Base-by-base conservation (phyloP, 202 grass and related monocot genomes). In the Eragrostis tef region DNA sequence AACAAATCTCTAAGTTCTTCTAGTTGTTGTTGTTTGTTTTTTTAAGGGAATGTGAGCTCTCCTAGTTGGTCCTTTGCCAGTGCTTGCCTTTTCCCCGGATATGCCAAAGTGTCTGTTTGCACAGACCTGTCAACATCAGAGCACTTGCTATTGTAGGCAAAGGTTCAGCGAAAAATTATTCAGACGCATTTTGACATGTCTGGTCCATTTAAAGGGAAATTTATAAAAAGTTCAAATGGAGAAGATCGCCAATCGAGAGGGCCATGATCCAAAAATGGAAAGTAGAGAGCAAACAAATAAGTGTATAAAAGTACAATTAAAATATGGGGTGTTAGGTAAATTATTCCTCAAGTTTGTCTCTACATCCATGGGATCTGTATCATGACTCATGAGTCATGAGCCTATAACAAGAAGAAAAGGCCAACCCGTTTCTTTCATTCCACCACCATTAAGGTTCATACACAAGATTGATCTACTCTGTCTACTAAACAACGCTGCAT, bases 401-500 rank as follows among this genome's bases (percentile, higher is more conserved):
- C 49, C 49, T 52, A 6, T 4, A 52, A 8, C 13, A 36, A 17
- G 6, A 8, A 6, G 16, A 10, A 41, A 65, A 11, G 31, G 63
- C 41, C 6, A 41, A n/a, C 6, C 0, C 6, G 7, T 69, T 26
- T 34, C 15, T 84, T 72, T 60, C 81, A 80, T 75, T 80, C 64
- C 43, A 46, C 56, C 36, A 48, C 60, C 21, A 16, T 53, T 11
- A 66, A 83, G 10, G 65, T 82, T 77, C 49, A 65, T 79, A 88
- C 44, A 88, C 12, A 22, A 24, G 60, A 67, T 20, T 25, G 41
- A 81, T 81, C 76, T 77, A 77, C 3, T 27, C 69, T 58, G 47
- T 29, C 56, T 71, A 77, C 71, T 77, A 56, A 78, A 77, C 49
- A 81, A 31, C 21, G 70, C 63, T 63, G 57, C 76, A 66, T 71